Conservation (phyloP, 345 rosid genomes). For the Syzygium aromaticum region DNA sequence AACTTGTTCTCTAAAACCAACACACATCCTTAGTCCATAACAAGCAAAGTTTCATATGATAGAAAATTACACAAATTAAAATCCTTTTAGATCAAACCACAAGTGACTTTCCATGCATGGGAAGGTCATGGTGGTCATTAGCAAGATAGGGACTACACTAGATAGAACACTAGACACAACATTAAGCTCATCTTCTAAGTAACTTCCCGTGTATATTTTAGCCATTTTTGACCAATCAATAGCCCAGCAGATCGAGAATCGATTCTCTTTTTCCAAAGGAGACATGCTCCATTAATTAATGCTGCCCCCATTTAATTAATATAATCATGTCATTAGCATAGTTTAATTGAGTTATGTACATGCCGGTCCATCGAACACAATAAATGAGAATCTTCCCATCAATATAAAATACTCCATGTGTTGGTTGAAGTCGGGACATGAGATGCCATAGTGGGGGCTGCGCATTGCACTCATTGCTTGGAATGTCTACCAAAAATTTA, state of each 20-base stretch:
- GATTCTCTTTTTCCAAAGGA: background rate
- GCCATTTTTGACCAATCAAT: background rate
- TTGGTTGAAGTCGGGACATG: constrained; percentile 32
- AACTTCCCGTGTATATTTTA: background rate
- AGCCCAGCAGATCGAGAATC: background rate
- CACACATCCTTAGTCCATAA: background rate
- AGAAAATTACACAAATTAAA: background rate
- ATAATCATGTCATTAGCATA: background rate
- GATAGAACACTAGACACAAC: background rate
- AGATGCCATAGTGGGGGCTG: constrained; percentile 36
- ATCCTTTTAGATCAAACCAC: background rate
- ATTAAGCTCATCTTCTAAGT: background rate
- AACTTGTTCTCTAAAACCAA: background rate
- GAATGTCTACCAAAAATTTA: constrained; percentile 13
- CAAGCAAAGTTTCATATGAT: background rate
- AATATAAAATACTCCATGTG: constrained; percentile 47
- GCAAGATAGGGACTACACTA: background rate
- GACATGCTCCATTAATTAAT: background rate
- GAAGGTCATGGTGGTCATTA: background rate
- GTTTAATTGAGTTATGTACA: background rate
- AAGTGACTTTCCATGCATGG: background rate
- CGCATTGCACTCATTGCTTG: constrained; percentile 9
- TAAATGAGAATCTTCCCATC: constrained; percentile 30
- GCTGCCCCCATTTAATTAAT: background rate
- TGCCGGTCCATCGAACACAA: background rate